Evolutionary conservation across 768 basidiomycete species (phyloP).

Genomic region (Paxillus involutus): DNA sequence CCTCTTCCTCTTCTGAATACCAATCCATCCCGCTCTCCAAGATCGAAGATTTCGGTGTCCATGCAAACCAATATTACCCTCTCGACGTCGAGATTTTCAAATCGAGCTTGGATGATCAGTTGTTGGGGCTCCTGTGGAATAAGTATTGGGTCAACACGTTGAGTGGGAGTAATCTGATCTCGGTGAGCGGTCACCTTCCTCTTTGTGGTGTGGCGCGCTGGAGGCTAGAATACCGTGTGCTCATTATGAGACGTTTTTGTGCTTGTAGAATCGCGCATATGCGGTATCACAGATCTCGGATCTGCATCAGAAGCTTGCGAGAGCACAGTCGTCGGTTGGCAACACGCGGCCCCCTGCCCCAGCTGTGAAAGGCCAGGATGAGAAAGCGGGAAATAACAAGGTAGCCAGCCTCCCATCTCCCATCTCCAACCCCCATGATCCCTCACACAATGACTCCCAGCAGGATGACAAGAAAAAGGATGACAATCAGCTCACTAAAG

Average conservation of each 20-base stretch:
- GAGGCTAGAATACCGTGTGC: neutral
- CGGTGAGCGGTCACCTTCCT: conserved; percentile 48
- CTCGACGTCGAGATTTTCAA: conserved; percentile 97
- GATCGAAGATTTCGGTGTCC: conserved; percentile 99
- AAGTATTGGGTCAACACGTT: conserved; percentile 99
- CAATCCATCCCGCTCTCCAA: conserved; percentile 96
- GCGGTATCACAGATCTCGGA: conserved; percentile 90
- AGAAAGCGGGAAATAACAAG: conserved; percentile 39
- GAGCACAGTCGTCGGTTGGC: conserved; percentile 58
- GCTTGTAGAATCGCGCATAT: conserved; percentile 83
- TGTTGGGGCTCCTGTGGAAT: conserved; percentile 94
- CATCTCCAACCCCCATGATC: neutral
- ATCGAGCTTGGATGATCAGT: conserved; percentile 80
- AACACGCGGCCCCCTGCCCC: conserved; percentile 61
- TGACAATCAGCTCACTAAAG: conserved; percentile 83
- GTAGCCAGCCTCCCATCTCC: conserved; percentile 22
- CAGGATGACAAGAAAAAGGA: conserved; percentile 81
- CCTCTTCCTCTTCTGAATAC: conserved; percentile 73
- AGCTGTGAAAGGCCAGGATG: conserved; percentile 50
- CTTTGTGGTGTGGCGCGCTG: neutral
- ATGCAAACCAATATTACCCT: conserved; percentile 94
- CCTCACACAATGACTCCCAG: conserved; percentile 11
- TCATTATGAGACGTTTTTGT: no score
- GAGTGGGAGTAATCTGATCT: conserved; percentile 88
- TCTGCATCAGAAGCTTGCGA: conserved; percentile 84